Conservation (phyloP, 2,329 filamentous ascomycete species). For the Ascochyta clinopodiicola region DNA sequence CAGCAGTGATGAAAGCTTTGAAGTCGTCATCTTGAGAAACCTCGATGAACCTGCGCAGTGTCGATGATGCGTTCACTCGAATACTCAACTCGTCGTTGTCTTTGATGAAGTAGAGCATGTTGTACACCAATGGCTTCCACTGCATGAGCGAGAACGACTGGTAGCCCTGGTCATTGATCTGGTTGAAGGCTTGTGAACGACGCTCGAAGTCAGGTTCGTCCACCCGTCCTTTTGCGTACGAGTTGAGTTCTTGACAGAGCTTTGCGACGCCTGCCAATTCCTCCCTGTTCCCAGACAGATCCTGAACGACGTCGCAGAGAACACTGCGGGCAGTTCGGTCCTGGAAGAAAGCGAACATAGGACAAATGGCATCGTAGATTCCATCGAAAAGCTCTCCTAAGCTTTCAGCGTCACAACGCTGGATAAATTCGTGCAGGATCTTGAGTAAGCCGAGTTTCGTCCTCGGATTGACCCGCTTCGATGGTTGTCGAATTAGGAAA, state of each 20-base stretch:
- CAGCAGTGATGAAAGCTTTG: conserved; percentile 64
- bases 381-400: conserved; percentile 65
- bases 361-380: conserved; percentile 76
- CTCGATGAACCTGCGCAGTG: conserved; percentile 78
- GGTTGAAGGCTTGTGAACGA: conserved; percentile 76
- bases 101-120: conserved; percentile 85
- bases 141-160: conserved; percentile 69
- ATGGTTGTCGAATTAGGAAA: conserved; percentile 84
- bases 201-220: conserved; percentile 89
- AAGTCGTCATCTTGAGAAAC: conserved; percentile 58
- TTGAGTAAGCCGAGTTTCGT: conserved; percentile 82
- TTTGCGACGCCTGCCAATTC: conserved; percentile 68
- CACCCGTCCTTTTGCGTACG: conserved; percentile 73
- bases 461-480: conserved; percentile 78
- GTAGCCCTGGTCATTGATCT: conserved; percentile 70
- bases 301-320: conserved; percentile 74
- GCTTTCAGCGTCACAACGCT: conserved; percentile 64
- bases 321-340: conserved; percentile 78
- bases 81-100: conserved; percentile 89
- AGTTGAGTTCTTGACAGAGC: conserved; percentile 81
- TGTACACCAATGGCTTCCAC: conserved; percentile 88
- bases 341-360: conserved; percentile 89
- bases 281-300: conserved; percentile 70
- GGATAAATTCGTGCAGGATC: conserved; percentile 81
- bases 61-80: conserved; percentile 80